These are phyloP conservation scores for Trebouxiophyceae sp. DNA, from an alignment of 163 green algal species.

Conservation along the genomic window DNA sequence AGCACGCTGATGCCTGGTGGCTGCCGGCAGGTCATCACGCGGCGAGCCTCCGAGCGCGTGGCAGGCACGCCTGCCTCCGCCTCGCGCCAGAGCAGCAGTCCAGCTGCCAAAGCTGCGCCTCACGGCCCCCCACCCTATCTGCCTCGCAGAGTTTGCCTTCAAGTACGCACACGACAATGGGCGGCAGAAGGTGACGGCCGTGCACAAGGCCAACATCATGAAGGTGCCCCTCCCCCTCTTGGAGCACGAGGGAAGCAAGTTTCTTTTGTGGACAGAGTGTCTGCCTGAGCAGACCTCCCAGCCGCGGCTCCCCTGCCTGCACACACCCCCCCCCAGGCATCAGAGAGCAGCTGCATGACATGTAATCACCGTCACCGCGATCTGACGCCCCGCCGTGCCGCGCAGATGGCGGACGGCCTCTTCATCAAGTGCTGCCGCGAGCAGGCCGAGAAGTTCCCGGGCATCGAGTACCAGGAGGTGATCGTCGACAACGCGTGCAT, in stretches of 20 bases:
- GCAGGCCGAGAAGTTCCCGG: constrained; percentile 60
- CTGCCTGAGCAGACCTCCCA: no score
- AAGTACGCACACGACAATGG: constrained; percentile 77
- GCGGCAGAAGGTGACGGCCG: constrained; percentile 51
- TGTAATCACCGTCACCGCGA: no score
- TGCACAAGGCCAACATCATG: constrained; percentile 40
- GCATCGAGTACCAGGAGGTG: constrained; percentile 93
- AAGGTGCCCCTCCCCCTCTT: neutral
- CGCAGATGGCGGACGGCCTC: constrained; percentile 94
- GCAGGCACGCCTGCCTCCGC: constrained; percentile 33
- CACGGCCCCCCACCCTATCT: no score
- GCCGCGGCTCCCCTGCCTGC: no score
- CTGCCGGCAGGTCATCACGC: constrained; percentile 79
- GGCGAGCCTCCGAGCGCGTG: constrained; percentile 77
- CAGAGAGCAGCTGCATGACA: no score
- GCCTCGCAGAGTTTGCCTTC: constrained; percentile 87
- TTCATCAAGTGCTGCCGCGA: constrained; percentile 84
- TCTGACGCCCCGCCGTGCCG: no score
- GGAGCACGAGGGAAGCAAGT: no score
- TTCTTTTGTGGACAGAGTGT: no score
- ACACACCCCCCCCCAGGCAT: no score
- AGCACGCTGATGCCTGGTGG: neutral
- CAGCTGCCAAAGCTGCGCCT: no score
- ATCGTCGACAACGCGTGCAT: constrained; percentile 99
- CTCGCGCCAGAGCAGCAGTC: no score